Base-by-base conservation (phyloP, 1,284 basidiomycete genomes). In the Fomitopsis pinicola region DNA sequence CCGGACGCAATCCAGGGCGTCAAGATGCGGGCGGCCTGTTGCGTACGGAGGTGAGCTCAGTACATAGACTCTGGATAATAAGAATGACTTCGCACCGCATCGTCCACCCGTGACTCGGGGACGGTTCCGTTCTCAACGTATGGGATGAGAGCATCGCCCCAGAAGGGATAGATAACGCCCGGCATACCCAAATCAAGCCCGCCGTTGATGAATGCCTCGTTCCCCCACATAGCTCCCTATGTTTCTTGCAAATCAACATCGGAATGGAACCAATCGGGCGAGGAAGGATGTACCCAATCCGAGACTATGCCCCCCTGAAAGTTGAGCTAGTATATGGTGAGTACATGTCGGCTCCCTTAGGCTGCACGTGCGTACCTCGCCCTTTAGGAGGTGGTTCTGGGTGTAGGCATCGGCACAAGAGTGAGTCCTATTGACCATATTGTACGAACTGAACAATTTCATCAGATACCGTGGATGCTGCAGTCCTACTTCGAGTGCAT, bases 311-410 rank as follows among this genome's bases (percentile, higher is more conserved):
- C 72, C 71, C 89, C 89, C 65, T 86, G 84, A 76, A 90, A 92
- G 0, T 54, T 54, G 3, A 54, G 52, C 52, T 54, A 57, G 5
- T 2, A 22, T 7, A 30, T 10, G 35, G 5, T 33, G 14, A 30
- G 36, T 14, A 33, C 5, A 30, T 12, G 52, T 22, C 9, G 14
- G n/a, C 12, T 5, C 15, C 1, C 10, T 36, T 2, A 12, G n/a
- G 14, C 35, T 17, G 1, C 3, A 14, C 15, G 33, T 22, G 36
- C 84, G 84, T 57, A 89, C 80, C 72, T 93, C 89, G 22, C 80
- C 80, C 75, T 92, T 92, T 57, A 92, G 74, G 26, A 90, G 76
- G 19, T 83, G 83, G 70, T 91, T 92, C 63, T 90, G 73, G 5
- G 81, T 80, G 69, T 85, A 80, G 61, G 82, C 79, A 69, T 92